Percentiles rank a stretch among this genome's conserved stretches.
Conservation (phyloP, 148 eudicot species). For the Euryodendron excelsum region DNA sequence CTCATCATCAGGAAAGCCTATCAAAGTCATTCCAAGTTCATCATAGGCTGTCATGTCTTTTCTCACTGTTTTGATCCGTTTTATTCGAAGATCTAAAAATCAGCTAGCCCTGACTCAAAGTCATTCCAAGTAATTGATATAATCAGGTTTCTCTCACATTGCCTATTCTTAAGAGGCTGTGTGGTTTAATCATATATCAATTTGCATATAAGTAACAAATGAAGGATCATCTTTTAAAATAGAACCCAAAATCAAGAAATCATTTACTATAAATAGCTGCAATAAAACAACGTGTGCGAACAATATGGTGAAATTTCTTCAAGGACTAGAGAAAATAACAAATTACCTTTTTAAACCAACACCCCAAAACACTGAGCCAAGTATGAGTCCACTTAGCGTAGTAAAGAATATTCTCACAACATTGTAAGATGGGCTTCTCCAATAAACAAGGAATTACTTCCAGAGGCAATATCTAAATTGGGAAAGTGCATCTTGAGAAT, state of each 20-base stretch:
- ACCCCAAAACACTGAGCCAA: constrained; percentile 78
- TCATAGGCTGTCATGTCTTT: neutral
- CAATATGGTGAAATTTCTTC: neutral
- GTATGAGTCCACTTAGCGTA: constrained; percentile 47
- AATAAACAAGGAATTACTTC: constrained; percentile 77
- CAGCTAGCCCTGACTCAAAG: neutral
- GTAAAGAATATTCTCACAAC: constrained; percentile 77
- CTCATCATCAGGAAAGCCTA: neutral
- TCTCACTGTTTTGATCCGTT: neutral
- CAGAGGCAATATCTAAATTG: constrained; percentile 67
- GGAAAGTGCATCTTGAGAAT: constrained; percentile 44
- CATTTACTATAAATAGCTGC: neutral
- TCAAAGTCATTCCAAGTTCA: neutral
- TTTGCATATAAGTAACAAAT: neutral
- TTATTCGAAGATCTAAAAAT: neutral
- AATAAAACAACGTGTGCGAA: neutral
- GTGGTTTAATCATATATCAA: neutral
- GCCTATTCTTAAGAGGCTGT: neutral
- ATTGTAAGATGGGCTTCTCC: constrained; percentile 86
- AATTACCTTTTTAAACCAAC: constrained; percentile 71
- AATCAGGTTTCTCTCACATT: no score
- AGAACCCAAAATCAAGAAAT: neutral
- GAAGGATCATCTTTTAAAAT: neutral
- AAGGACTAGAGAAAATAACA: neutral
- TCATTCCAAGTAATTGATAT: no score